These are phyloP conservation scores for Nakazawaea sp. DNA, from an alignment of 805 yeast species.

Conservation along the genomic window DNA sequence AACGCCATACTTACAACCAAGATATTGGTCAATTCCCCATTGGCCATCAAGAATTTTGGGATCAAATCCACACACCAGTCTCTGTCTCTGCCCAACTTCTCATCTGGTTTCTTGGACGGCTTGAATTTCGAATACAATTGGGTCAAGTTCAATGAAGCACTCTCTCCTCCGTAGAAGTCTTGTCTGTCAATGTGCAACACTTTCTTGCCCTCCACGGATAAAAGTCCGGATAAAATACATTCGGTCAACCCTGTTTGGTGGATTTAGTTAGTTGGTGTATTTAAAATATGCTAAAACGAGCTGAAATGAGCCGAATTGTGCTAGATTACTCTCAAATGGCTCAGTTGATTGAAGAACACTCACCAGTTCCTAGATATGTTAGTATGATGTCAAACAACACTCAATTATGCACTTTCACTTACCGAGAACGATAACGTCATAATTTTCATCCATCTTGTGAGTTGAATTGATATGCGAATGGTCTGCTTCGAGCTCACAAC, in stretches of 20 bases:
- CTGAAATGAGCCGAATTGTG: no score
- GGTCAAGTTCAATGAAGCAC: conserved; percentile 73
- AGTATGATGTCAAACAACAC: no score
- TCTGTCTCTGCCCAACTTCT: conserved; percentile 78
- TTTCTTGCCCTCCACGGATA: conserved; percentile 97
- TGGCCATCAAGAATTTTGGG: conserved; percentile 96
- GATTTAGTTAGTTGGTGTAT: background rate
- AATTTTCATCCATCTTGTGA: conserved; percentile 77
- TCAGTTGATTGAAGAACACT: no score
- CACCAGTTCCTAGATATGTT: conserved; percentile 2
- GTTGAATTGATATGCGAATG: background rate
- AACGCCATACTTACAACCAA: conserved; percentile 35
- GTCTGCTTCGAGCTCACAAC: no score
- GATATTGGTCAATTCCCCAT: conserved; percentile 94
- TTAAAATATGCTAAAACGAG: background rate
- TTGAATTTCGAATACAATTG: conserved; percentile 79
- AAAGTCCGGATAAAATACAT: conserved; percentile 87
- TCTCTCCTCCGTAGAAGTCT: conserved; percentile 92
- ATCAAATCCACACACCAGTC: conserved; percentile 98
- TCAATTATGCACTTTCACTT: conserved; percentile 17
- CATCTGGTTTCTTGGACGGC: conserved; percentile 67
- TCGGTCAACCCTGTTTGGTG: conserved; percentile 97
- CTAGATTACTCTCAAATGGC: no score
- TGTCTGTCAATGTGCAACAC: conserved; percentile 95
- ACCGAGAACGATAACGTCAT: conserved; percentile 95